A percentile compares a stretch with the other conserved stretches of the same genome.
Evolutionary conservation across 2,329 filamentous ascomycete species (phyloP).

Genomic region (Nemania serpens): DNA sequence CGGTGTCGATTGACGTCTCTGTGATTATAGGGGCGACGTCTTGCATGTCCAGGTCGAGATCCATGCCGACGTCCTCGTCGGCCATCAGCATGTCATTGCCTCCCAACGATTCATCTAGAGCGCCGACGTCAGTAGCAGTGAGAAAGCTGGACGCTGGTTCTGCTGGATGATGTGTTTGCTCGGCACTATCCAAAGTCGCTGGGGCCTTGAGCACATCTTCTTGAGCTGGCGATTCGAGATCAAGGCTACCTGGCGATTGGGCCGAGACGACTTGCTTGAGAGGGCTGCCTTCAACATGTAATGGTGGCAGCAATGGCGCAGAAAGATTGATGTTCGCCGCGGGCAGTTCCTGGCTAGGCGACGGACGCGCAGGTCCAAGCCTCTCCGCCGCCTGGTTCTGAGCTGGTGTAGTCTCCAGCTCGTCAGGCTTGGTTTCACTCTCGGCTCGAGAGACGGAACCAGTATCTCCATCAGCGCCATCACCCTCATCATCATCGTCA

Average conservation of each 20-base stretch:
- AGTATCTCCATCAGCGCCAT: conserved; percentile 53
- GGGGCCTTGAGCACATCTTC: not conserved
- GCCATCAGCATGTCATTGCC: not conserved
- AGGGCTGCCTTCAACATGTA: conserved; percentile 28
- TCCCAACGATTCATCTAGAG: not conserved
- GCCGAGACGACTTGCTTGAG: conserved; percentile 28
- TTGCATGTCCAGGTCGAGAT: conserved; percentile 19
- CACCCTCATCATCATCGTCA: conserved; percentile 52
- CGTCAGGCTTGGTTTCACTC: conserved; percentile 40
- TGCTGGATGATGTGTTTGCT: conserved; percentile 1
- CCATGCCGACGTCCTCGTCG: not conserved
- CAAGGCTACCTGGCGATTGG: conserved; percentile 16
- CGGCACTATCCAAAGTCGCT: not conserved
- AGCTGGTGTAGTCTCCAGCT: conserved; percentile 42
- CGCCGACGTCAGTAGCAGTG: not conserved
- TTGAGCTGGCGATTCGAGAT: conserved; percentile 1
- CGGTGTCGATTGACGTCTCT: conserved; percentile 1
- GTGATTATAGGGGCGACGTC: conserved; percentile 4
- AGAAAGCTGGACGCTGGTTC: conserved; percentile 27
- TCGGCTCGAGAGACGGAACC: conserved; percentile 40
- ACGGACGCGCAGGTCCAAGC: conserved; percentile 28
- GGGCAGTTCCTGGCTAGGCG: conserved; percentile 21
- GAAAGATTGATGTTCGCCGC: conserved; percentile 8
- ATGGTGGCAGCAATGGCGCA: conserved; percentile 12
- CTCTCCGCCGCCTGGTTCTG: conserved; percentile 34